Evolutionary conservation across 1,284 basidiomycete genomes (phyloP), one percentile per base, ranked within the genome.

Genomic region (Trichosporon sp.): DNA sequence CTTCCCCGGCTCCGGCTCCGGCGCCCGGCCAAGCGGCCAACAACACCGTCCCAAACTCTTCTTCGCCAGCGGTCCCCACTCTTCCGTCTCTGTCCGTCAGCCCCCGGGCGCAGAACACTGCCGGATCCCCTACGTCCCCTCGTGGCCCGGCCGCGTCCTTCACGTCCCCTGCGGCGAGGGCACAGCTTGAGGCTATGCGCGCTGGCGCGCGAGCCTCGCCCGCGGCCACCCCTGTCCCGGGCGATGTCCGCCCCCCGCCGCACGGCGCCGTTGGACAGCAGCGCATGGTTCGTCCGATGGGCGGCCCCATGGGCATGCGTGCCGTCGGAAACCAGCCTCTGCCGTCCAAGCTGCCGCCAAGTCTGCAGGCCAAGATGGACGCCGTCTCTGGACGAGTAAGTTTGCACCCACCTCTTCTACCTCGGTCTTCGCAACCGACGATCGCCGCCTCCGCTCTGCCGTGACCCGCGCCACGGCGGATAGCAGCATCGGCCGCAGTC

Each of bases 321-420:
- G 75, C 70, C 23, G 69, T 70, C 2, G 78, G 76, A 18, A 76
- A 76, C 62, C 65, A 76, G 75, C 76, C 76, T 51, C 78, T 80
- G 76, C 80, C 77, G 56, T 79, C 74, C 23, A 75, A 78, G 47
- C 75, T 96, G 72, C 95, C 95, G 0, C 93, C 95, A 0, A 88
- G 89, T 65, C 86, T 98, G 66, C 93, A 95, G 79, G 92, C 92
- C 70, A 97, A 95, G 85, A 92, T 98, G 88, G 92, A 92, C 66
- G 56, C 56, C 23, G 56, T 60, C 23, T 60, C 56, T 18, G 56
- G 56, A 60, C 56, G 56, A 60, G 56, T 60, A 31, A 60, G 56
- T 60, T 32, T 60, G 13, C 56, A 12, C 27, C 56, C 56, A 8
- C 32, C 5, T n/a, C 29, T 23, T 4, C 29, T 7, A 60, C 29